Conservation (phyloP, 768 basidiomycete genomes). For the Mycena maculata region DNA sequence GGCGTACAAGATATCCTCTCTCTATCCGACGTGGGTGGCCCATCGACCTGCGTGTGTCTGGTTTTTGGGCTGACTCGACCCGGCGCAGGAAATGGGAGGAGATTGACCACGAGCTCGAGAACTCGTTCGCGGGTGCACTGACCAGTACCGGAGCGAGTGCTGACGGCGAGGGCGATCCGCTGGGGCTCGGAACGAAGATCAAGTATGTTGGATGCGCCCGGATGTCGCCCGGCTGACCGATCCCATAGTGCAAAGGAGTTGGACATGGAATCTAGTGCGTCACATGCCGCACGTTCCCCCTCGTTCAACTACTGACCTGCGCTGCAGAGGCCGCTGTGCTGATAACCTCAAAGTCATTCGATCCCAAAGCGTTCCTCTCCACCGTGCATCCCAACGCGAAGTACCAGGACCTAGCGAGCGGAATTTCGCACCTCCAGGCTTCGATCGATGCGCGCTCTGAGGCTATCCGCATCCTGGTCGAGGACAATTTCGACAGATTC, state of each 20-base stretch:
- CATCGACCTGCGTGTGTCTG: not conserved
- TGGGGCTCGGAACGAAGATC: conserved; percentile 77
- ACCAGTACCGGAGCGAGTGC: conserved; percentile 62
- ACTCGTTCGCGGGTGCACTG: conserved; percentile 77
- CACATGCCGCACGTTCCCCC: not conserved
- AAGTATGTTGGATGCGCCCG: conserved; percentile 62
- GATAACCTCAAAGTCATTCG: conserved; percentile 93
- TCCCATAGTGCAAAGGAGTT: conserved; percentile 67
- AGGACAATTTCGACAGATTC: conserved; percentile 98
- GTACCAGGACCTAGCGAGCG: conserved; percentile 88
- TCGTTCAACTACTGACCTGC: not conserved
- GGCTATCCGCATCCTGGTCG: conserved; percentile 94
- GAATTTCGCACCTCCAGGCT: conserved; percentile 76
- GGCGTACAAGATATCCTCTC: conserved; percentile 84
- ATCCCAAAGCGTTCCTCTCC: conserved; percentile 93
- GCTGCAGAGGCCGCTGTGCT: conserved; percentile 79
- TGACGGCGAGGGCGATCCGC: conserved; percentile 77
- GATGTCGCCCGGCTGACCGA: conserved; percentile 24
- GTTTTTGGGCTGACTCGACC: conserved; percentile 10
- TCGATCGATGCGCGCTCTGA: conserved; percentile 93
- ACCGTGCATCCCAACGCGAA: conserved; percentile 94
- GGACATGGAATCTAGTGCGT: conserved; percentile 83
- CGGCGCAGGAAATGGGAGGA: conserved; percentile 86
- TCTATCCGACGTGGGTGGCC: conserved; percentile 71
- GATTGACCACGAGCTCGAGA: conserved; percentile 85